Percentiles rank a stretch among this genome's conserved stretches.
phyloP scores from a whole-genome alignment of 768 basidiomycete species.

The Tricholoma terreum region DNA sequence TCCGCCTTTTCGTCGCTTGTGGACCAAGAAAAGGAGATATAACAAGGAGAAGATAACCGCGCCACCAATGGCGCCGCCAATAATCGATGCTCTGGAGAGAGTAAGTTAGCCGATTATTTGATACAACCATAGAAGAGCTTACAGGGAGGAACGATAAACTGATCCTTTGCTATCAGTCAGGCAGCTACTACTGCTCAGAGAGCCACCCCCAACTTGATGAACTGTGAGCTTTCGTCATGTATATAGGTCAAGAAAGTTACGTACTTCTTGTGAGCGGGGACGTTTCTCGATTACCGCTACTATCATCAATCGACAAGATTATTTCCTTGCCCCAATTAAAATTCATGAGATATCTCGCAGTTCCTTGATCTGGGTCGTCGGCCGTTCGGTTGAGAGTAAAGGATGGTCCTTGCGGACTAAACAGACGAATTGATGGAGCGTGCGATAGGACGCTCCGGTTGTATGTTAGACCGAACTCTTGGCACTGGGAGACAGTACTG shows the following conservation, averaged over 20 bases:
- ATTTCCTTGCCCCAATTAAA: constrained; percentile 34
- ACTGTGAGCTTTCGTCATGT: not conserved
- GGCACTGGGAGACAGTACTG: constrained; percentile 43
- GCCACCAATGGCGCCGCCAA: constrained; percentile 42
- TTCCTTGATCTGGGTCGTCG: constrained; percentile 27
- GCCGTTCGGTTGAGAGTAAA: constrained; percentile 24
- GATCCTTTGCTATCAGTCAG: not conserved
- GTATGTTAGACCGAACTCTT: constrained; percentile 44
- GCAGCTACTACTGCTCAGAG: constrained; percentile 21
- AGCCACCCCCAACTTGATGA: constrained; percentile 31
- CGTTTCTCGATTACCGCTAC: constrained; percentile 35
- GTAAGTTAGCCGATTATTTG: not conserved
- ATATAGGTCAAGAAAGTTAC: constrained; percentile 8
- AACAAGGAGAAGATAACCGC: constrained; percentile 39
- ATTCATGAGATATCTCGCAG: constrained; percentile 42
- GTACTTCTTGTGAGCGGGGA: constrained; percentile 41
- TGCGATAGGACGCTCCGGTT: constrained; percentile 26
- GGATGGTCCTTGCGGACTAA: constrained; percentile 32
- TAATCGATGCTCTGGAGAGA: constrained; percentile 38
- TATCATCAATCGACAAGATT: constrained; percentile 44
- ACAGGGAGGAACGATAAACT: constrained; percentile 13
- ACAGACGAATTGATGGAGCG: constrained; percentile 37
- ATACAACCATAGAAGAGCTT: constrained; percentile 1
- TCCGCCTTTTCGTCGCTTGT: constrained; percentile 35
- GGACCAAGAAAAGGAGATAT: constrained; percentile 42